These are phyloP conservation scores for Thermothielavioides terrestris DNA, from an alignment of 495 filamentous ascomycete species.

Conservation along the genomic window DNA sequence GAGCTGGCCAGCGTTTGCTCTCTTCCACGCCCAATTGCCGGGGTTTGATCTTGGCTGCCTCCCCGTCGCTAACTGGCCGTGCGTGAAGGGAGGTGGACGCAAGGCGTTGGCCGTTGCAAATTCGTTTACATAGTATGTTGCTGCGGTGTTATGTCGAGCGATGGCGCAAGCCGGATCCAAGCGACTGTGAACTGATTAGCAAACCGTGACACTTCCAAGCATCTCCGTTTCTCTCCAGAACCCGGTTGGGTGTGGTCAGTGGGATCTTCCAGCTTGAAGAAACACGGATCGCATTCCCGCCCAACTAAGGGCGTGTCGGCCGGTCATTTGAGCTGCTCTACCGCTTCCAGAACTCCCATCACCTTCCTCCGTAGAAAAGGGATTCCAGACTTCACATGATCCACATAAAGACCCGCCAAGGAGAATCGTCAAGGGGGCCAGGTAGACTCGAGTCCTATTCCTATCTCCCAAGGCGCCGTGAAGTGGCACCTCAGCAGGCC, in stretches of 20 bases:
- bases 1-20: too few species aligned
- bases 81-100: too few species aligned
- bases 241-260: not conserved
- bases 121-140: too few species aligned
- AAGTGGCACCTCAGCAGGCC: constrained; percentile 19
- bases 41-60: too few species aligned
- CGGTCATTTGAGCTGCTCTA: constrained; percentile 13
- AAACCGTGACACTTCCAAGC: not conserved
- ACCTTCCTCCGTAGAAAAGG: constrained; percentile 2
- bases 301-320: constrained; percentile 6
- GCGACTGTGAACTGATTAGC: not conserved
- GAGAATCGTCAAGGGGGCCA: constrained; percentile 17
- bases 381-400: constrained; percentile 14
- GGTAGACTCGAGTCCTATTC: constrained; percentile 24
- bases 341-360: constrained; percentile 8
- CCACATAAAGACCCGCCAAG: constrained; percentile 10
- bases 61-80: too few species aligned
- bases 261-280: not conserved
- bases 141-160: too few species aligned
- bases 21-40: too few species aligned
- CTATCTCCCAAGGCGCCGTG: constrained; percentile 23
- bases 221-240: not conserved
- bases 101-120: not conserved
- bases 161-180: too few species aligned
- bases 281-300: constrained; percentile 16